Evolutionary conservation across 345 rosid species (phyloP).

Genomic region (Brassica cretica): DNA sequence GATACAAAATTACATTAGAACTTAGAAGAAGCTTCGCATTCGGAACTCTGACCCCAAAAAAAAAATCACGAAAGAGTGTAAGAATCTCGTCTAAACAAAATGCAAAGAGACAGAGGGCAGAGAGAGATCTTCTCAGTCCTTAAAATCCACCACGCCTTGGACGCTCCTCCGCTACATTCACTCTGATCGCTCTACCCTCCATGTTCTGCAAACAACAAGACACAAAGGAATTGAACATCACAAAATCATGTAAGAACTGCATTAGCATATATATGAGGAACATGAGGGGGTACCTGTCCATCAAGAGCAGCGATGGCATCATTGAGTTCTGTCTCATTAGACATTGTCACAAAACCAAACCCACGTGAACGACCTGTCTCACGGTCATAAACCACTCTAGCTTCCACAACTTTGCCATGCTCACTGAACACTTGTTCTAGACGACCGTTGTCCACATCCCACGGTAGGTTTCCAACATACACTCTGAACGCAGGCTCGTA

Average conservation of each 20-base stretch:
- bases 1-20: conserved; percentile 23
- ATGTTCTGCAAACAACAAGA: conserved; percentile 53
- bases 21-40: conserved; percentile 28
- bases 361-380: conserved; percentile 95
- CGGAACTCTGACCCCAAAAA: conserved; percentile 25
- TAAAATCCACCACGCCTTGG: conserved; percentile 65
- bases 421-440: conserved; percentile 84
- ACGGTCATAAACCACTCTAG: conserved; percentile 81
- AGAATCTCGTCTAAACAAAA: conserved; percentile 34
- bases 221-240: neutral
- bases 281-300: conserved; percentile 60
- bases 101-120: conserved; percentile 9
- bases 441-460: conserved; percentile 74
- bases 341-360: conserved; percentile 89
- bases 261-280: neutral
- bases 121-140: conserved; percentile 26
- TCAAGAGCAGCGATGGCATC: conserved; percentile 92
- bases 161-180: conserved; percentile 81
- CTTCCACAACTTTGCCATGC: conserved; percentile 82
- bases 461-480: conserved; percentile 85
- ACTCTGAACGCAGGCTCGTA: conserved; percentile 53
- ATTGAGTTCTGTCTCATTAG: conserved; percentile 68
- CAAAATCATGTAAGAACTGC: neutral
- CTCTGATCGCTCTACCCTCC: conserved; percentile 88
- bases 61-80: conserved; percentile 34